phyloP scores from a whole-genome alignment of 2,329 filamentous ascomycete genomes.

The Claviceps sp. region DNA sequence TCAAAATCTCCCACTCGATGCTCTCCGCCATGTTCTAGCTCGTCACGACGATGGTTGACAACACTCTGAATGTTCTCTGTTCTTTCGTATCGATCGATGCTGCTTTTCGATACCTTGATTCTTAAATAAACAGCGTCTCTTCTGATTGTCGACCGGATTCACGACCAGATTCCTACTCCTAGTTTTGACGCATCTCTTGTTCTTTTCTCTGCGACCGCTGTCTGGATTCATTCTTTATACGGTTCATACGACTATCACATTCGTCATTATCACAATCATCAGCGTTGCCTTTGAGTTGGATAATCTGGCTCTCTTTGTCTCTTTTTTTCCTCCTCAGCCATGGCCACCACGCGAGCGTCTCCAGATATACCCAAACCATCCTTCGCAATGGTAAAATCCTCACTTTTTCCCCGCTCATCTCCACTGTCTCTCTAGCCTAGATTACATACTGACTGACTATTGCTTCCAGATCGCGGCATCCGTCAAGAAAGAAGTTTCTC shows the following conservation, averaged over 20 bases:
- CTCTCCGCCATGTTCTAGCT: conserved; percentile 18
- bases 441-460: conserved; percentile 1
- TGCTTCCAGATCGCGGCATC: conserved; percentile 34
- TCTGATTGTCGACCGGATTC: conserved; percentile 12
- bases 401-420: not conserved
- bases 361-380: conserved; percentile 45
- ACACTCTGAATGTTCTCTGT: conserved; percentile 32
- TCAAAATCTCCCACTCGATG: not conserved
- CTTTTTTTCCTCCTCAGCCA: conserved; percentile 14
- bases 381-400: conserved; percentile 56
- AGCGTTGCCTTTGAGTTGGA: conserved; percentile 11
- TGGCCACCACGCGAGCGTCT: conserved; percentile 34
- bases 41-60: conserved; percentile 42
- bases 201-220: not conserved
- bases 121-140: conserved; percentile 15
- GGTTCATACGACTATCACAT: not conserved
- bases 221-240: conserved; percentile 7
- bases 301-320: conserved; percentile 7
- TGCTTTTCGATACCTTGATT: conserved; percentile 36
- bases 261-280: not conserved
- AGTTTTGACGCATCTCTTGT: not conserved
- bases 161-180: conserved; percentile 3
- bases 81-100: conserved; percentile 40
- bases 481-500: conserved; percentile 15
- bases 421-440: not conserved